Conservation (phyloP, 164 flowering plant genomes). For the Tetracentron sinense region DNA sequence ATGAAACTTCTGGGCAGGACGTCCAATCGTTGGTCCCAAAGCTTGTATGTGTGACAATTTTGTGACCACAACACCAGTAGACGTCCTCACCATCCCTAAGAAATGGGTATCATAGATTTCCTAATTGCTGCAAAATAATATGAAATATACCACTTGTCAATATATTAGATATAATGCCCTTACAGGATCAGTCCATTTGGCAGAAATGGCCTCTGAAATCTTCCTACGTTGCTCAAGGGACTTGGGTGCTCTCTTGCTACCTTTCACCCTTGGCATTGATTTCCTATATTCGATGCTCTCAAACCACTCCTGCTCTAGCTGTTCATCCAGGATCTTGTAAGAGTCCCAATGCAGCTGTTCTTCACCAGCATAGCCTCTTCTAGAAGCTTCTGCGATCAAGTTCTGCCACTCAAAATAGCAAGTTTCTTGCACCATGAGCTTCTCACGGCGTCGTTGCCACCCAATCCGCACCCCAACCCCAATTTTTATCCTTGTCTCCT, state of each 20-base stretch:
- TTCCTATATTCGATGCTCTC: conserved; percentile 63
- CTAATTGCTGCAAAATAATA: too few relatives aligned
- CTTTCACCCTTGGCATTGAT: conserved; percentile 37
- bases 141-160: not conserved
- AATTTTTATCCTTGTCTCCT: conserved; percentile 72
- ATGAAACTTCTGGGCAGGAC: too few relatives aligned
- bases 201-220: conserved; percentile 84
- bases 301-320: conserved; percentile 65
- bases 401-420: conserved; percentile 84
- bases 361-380: conserved; percentile 58
- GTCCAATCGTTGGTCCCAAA: too few relatives aligned
- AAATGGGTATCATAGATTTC: too few relatives aligned
- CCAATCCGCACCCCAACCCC: conserved; percentile 72
- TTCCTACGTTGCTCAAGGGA: conserved; percentile 77
- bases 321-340: conserved; percentile 47
- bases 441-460: conserved; percentile 71
- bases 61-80: too few relatives aligned
- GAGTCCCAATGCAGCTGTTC: conserved; percentile 88
- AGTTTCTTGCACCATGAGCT: conserved; percentile 58
- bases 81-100: too few relatives aligned
- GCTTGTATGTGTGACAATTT: too few relatives aligned
- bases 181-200: conserved; percentile 98
- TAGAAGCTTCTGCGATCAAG: conserved; percentile 76
- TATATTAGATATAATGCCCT: conserved; percentile 27
- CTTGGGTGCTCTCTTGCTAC: conserved; percentile 81